phyloP scores from a whole-genome alignment of 306 rosid species.

The Trifolium fragiferum region DNA sequence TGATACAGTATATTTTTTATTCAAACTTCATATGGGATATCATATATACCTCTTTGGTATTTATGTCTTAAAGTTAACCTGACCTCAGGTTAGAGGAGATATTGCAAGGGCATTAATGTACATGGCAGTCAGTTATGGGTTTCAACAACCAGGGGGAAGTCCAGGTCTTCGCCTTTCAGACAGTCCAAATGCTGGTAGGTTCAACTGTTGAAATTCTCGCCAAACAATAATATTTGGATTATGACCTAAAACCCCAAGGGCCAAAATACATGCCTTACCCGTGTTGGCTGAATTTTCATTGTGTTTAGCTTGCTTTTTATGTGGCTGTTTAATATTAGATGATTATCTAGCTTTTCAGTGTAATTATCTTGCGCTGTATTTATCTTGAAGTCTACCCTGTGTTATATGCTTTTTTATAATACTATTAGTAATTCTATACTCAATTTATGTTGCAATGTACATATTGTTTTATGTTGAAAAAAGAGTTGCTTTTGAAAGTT shows the following conservation, averaged over 20 bases:
- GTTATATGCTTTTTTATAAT: background rate
- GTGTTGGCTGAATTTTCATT: background rate
- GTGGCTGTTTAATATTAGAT: background rate
- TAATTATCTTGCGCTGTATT: too few relatives aligned
- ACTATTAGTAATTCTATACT: background rate
- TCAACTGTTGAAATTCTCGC: slow-evolving; percentile 27
- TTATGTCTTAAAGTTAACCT: slow-evolving; percentile 31
- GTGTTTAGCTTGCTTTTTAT: slow-evolving; percentile 9
- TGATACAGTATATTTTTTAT: background rate
- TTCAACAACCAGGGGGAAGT: slow-evolving; percentile 54
- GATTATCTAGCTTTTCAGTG: background rate
- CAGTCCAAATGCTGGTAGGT: slow-evolving; percentile 63
- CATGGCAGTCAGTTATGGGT: slow-evolving; percentile 76
- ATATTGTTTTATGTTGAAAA: background rate
- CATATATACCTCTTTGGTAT: slow-evolving; percentile 14
- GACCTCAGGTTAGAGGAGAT: slow-evolving; percentile 77
- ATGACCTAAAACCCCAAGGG: background rate
- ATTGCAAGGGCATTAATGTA: slow-evolving; percentile 80
- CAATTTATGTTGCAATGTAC: slow-evolving; percentile 1
- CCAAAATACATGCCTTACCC: background rate
- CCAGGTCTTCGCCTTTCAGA: slow-evolving; percentile 68
- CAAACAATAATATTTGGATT: slow-evolving; percentile 1
- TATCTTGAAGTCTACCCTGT: background rate
- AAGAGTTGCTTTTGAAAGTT: background rate
- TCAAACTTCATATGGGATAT: slow-evolving; percentile 20